Percentiles rank a stretch among this genome's conserved stretches.
phyloP scores from a whole-genome alignment of 768 basidiomycete species.

The Sarcomyxa edulis region DNA sequence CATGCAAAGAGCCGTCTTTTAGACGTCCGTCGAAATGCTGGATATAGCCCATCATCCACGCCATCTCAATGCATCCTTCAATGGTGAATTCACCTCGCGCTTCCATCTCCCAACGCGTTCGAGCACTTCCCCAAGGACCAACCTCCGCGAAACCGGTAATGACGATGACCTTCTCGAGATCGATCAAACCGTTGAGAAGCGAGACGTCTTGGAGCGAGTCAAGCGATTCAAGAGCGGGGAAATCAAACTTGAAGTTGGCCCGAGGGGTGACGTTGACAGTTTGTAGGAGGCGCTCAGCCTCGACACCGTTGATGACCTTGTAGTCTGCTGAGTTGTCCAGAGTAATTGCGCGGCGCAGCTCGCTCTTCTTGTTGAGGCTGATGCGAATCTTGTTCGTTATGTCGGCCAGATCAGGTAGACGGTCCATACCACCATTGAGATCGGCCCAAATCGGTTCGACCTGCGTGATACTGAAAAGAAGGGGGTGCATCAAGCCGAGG shows the following conservation, averaged over 20 bases:
- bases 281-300: slow-evolving; percentile 89
- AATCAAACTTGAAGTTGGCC: slow-evolving; percentile 96
- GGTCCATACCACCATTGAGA: slow-evolving; percentile 97
- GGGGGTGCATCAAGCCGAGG: slow-evolving; percentile 97
- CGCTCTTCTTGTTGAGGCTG: slow-evolving; percentile 79
- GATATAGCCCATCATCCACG: slow-evolving; percentile 99
- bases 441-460: slow-evolving; percentile 99
- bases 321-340: slow-evolving; percentile 96
- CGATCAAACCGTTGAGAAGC: slow-evolving; percentile 82
- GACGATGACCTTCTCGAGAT: slow-evolving; percentile 94
- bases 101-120: slow-evolving; percentile 99
- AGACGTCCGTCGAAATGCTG: slow-evolving; percentile 98
- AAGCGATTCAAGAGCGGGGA: slow-evolving; percentile 78
- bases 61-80: slow-evolving; percentile 98
- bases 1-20: slow-evolving; percentile 87
- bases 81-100: slow-evolving; percentile 96
- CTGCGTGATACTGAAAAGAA: slow-evolving; percentile 98
- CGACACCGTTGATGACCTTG: slow-evolving; percentile 83
- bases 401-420: slow-evolving; percentile 90
- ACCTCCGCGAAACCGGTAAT: slow-evolving; percentile 97
- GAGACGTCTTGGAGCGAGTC: slow-evolving; percentile 68
- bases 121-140: slow-evolving; percentile 96
- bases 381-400: slow-evolving; percentile 84
- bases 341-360: slow-evolving; percentile 88
- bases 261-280: slow-evolving; percentile 91